Base-by-base conservation (phyloP, 768 basidiomycete species). In the Russula griseocarnosa region DNA sequence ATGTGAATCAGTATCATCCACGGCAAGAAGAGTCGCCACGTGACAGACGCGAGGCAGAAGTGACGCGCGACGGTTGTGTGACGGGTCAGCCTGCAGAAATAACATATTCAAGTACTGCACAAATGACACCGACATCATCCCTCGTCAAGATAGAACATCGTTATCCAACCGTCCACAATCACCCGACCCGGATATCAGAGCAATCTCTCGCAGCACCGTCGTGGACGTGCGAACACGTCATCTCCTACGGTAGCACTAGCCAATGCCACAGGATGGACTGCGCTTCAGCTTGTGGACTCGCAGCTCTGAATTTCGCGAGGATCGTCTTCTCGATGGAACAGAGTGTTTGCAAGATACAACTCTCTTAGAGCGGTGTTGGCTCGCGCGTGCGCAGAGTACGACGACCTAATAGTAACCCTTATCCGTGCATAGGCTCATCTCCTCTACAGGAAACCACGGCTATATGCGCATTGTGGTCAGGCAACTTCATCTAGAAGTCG, bases 291-390 rank as follows among this genome's bases (percentile, higher is more conserved):
- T 88, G 86, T 65, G 87, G 87, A 20, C 76, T 89, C 28, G 86
- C 87, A 26, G 82, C 83, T 1, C 72, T 88, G 69, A 87, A 88
- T 70, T 86, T 84, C 65, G 83, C 81, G 13, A 77, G 85, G 58
- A 67, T 83, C 8, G 75, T 79, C 9, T 78, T 85, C 38, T 75
- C 69, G 51, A 72, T 71, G 26, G 76, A 79, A 58, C 67, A 72
- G 42, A 70, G 70, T 6, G 74, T 3, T 36, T 71, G 24, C 59
- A 53, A 26, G 76, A 71, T 9, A 69, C 60, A 14, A 68, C 66
- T 26, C 69, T 82, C 24, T 60, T 82, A 14, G 70, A 26, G 70
- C 71, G 44, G 69, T 82, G 55, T 69, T 76, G 60, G 68, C 71
- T 46, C 71, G 71, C 32, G 71, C 71, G 52, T 74, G 74, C 2